Evolutionary conservation across 73 alveolate species (phyloP).

Genomic region (Stentor coeruleus): DNA sequence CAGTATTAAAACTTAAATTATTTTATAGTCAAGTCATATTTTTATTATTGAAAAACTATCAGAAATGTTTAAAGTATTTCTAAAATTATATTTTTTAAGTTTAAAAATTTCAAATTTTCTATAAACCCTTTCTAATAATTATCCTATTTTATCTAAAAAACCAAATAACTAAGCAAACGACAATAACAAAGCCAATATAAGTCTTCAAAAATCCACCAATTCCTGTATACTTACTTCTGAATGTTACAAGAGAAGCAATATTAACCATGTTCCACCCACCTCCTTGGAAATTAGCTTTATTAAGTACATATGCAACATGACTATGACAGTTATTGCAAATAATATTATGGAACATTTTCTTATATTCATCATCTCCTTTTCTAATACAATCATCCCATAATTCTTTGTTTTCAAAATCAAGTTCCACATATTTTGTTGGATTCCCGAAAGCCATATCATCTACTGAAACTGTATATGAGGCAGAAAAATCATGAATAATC

Average conservation of each 20-base stretch:
- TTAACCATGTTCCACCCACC: background rate
- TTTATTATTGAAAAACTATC: too few species aligned
- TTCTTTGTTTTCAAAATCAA: slow-evolving; percentile 12
- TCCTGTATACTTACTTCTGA: background rate
- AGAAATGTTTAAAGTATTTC: too few species aligned
- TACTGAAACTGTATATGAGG: slow-evolving; percentile 80
- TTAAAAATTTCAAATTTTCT: too few species aligned
- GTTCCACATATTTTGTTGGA: slow-evolving; percentile 78
- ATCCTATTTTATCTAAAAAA: too few species aligned
- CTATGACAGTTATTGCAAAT: slow-evolving; percentile 21
- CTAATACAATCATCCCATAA: slow-evolving; percentile 14
- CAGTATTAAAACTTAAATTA: too few species aligned
- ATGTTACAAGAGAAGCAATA: background rate
- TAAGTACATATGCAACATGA: slow-evolving; percentile 16
- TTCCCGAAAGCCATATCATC: slow-evolving; percentile 94
- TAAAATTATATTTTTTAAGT: too few species aligned
- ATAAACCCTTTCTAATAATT: too few species aligned
- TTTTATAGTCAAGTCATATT: too few species aligned
- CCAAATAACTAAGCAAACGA: too few species aligned
- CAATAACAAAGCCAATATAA: slow-evolving; percentile 25
- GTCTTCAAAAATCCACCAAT: background rate
- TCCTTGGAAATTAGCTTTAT: slow-evolving; percentile 1
- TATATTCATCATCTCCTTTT: slow-evolving; percentile 2
- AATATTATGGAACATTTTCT: background rate
- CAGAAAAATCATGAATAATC: slow-evolving; percentile 90